Evolutionary conservation across 768 basidiomycete species (phyloP).

Genomic region (Boletus rex-veris): DNA sequence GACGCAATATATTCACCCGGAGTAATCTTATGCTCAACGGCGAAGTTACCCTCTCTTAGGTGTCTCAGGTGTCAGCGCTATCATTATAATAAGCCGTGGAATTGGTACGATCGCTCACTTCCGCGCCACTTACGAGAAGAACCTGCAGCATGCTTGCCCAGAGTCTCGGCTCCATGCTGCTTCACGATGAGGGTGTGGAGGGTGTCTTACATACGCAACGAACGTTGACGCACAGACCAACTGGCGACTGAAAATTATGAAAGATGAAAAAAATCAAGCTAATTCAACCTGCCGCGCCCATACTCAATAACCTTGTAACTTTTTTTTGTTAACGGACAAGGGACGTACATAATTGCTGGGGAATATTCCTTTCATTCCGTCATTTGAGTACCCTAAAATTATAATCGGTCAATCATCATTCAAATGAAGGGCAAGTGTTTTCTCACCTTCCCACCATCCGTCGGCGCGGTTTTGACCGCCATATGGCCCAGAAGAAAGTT

Average conservation of each 20-base stretch:
- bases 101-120: constrained; percentile 23
- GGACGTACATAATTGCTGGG: constrained; percentile 82
- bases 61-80: constrained; percentile 9
- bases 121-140: constrained; percentile 32
- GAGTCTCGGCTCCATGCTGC: constrained; percentile 11
- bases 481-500: constrained; percentile 57
- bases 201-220: constrained; percentile 22
- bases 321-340: constrained; percentile 4
- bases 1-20: constrained; percentile 27
- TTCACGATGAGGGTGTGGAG: constrained; percentile 15
- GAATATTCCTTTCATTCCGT: constrained; percentile 74
- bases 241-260: not conserved
- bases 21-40: constrained; percentile 14
- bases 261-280: constrained; percentile 32
- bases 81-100: constrained; percentile 18
- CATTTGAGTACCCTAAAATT: constrained; percentile 52
- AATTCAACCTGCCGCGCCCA: constrained; percentile 45
- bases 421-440: constrained; percentile 13
- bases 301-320: constrained; percentile 21
- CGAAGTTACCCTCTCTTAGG: constrained; percentile 10
- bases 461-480: constrained; percentile 68
- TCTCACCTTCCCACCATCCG: constrained; percentile 85
- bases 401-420: constrained; percentile 23
- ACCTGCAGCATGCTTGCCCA: constrained; percentile 20
- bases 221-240: constrained; percentile 17